Evolutionary conservation across 75 land plant genomes (phyloP).

Genomic region (Selaginella tamariscina): DNA sequence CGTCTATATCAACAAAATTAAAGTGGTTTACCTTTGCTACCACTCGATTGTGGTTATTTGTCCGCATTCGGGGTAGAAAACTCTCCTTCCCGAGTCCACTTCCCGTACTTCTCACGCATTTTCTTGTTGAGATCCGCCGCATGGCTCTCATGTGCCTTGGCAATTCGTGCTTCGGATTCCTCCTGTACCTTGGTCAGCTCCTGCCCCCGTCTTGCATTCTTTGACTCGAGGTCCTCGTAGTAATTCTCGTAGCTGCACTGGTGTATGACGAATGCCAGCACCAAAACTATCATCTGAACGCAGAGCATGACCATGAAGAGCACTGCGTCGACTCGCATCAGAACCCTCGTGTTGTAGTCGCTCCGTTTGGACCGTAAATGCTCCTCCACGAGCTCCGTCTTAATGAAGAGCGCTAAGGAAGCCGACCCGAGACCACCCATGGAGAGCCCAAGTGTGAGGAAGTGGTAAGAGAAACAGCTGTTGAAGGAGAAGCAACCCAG

Average conservation of each 20-base stretch:
- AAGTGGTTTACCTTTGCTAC: too few species aligned
- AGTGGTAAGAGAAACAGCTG: constrained; percentile 7
- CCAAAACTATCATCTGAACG: constrained; percentile 3
- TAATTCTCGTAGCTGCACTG: neutral
- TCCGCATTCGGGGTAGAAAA: neutral
- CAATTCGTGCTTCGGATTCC: neutral
- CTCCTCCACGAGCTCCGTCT: constrained; percentile 1
- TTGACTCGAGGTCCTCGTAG: constrained; percentile 7
- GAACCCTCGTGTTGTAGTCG: neutral
- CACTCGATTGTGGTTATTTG: neutral
- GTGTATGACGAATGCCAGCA: neutral
- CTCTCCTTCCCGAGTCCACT: neutral
- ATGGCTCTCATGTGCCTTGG: neutral
- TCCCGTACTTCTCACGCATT: constrained; percentile 2
- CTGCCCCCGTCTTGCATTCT: neutral
- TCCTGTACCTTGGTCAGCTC: constrained; percentile 7
- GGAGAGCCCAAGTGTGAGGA: constrained; percentile 3
- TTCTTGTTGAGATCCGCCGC: constrained; percentile 2
- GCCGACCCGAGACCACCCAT: constrained; percentile 7
- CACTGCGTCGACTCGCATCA: neutral
- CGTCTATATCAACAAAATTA: too few species aligned
- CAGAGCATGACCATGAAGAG: constrained; percentile 5
- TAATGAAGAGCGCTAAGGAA: constrained; percentile 8
- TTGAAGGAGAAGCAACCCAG: neutral
- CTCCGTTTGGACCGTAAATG: constrained; percentile 4